Base-by-base conservation (phyloP, 2,329 filamentous ascomycete genomes). In the Penicillium sp. region DNA sequence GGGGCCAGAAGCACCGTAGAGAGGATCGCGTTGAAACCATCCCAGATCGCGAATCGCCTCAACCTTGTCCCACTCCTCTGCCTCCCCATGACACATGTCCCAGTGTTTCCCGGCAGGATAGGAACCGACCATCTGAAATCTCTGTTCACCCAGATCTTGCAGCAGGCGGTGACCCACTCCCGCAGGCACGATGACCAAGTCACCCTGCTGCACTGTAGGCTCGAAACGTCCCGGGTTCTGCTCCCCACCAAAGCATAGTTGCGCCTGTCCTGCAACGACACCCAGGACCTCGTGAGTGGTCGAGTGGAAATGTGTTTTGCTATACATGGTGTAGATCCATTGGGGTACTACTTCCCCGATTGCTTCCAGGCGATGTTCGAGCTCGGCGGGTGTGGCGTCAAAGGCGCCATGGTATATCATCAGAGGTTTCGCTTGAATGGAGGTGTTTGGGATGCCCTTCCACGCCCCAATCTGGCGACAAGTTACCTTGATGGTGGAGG, bases 81-180 rank as follows among this genome's bases (percentile, higher is more conserved):
- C 58, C 44, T 71, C 72, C 1, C 83, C 84, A 69, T 86, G 85
- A 57, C 83, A 86, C 84, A 88, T 86, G 64, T 87, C 83, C 82
- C 82, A 88, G 13, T 64, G 54, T 47, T 71, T 74, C 12, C 69
- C 77, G 25, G 55, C 68, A 0, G 82, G 83, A 71, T 88, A 86
- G 41, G 75, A 76, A 1, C 84, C 84, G 0, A 87, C 77, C 83
- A 86, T 85, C 60, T 79, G 68, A 60, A 87, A 87, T 1, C 68
- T 29, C 12, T 50, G 50, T 12, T 47, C 73, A 2, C 74, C 72
- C 13, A 71, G 66, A 60, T 86, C 81, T 51, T 82, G 73, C 11
- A 85, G 56, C 49, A 86, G 65, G 5, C 81, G 71, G 71, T 88
- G 83, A 3, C 75, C 77, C 18, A 87, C 81, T 0, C 84, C 83